Base-by-base conservation (phyloP, 495 filamentous ascomycete species). In the Neurospora sp. region DNA sequence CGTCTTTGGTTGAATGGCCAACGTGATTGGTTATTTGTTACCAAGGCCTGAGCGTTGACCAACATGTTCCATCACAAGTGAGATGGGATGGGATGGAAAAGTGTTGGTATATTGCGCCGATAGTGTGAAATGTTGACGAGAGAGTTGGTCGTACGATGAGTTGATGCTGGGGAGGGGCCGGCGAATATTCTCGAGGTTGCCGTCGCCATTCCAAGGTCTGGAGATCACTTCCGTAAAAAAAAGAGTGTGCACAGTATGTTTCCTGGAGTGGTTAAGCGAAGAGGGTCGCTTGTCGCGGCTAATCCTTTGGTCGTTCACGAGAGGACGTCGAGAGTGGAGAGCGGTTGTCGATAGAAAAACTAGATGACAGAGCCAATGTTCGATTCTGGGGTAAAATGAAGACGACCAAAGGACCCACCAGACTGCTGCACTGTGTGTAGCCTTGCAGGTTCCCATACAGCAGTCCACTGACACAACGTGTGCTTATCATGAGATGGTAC, bases 351-450 rank as follows among this genome's bases (percentile, higher is more conserved):
- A 69, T 17, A 31, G 27, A 38, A 27, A 38, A 10, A 35, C 8
- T 20, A 31, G 27, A 31, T 31, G 27, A 31, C 27, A 31, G 27
- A 35, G 31, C 31, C 68, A 71, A 73, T 71, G 48, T 71, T 27
- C 71, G 72, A 76, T 73, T 72, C 70, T 68, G 73, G 75, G 73
- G 75, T 76, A 74, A 74, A 69, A 44, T 45, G 41, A 27, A 48
- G 68, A 68, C 48, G 12, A 1, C 2, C 53, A 61, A 17, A 17
- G 53, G 53, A 65, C 31, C 70, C 71, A 61, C 71, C 27, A 38
- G 1, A 22, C 27, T 37, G 40, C 65, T 68, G 59, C 31, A 70
- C 42, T 48, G 71, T 48, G 69, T 37, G 37, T 71, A 71, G 70
- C 70, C 70, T 71, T 53, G 70, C 70, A 71, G 70, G 14, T 71